Evolutionary conservation across 2,329 filamentous ascomycete genomes (phyloP).

Genomic region (Alternaria viburni): DNA sequence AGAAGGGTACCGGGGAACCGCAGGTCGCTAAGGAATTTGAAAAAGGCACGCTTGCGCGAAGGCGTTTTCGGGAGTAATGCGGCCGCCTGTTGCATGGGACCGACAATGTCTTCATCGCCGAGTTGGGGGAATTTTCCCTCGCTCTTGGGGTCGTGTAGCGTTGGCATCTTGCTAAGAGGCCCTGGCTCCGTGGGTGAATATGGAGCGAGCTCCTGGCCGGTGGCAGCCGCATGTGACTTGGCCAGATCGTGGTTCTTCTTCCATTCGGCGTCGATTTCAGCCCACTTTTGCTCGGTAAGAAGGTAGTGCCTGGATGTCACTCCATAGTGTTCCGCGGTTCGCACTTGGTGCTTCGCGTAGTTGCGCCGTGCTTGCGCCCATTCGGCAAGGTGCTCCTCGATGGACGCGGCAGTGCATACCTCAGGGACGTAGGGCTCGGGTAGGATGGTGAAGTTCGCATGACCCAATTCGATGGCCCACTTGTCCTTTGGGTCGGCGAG

Average conservation of each 20-base stretch:
- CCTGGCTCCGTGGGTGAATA: conserved; percentile 56
- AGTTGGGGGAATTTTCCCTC: conserved; percentile 86
- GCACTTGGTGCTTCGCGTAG: conserved; percentile 86
- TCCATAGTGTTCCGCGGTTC: conserved; percentile 89
- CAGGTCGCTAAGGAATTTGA: conserved; percentile 48
- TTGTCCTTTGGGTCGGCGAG: conserved; percentile 75
- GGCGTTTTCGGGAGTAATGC: conserved; percentile 47
- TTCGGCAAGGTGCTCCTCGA: conserved; percentile 72
- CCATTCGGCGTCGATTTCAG: conserved; percentile 78
- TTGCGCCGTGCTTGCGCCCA: conserved; percentile 86
- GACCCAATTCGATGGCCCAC: conserved; percentile 85
- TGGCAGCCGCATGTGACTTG: conserved; percentile 52
- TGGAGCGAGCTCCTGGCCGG: conserved; percentile 41
- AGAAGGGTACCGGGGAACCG: conserved; percentile 44
- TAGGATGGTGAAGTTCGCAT: conserved; percentile 89
- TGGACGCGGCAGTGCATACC: conserved; percentile 63
- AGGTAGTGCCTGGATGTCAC: conserved; percentile 86
- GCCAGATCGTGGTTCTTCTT: conserved; percentile 71
- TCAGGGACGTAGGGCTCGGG: conserved; percentile 80
- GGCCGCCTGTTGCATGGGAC: conserved; percentile 69
- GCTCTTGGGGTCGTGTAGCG: conserved; percentile 68
- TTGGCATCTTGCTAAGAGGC: conserved; percentile 69
- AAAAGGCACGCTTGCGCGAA: conserved; percentile 46
- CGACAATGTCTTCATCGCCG: conserved; percentile 91
- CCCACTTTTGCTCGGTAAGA: conserved; percentile 89